These are phyloP conservation scores for Macrolepiota dolichaula DNA, from an alignment of 768 basidiomycete species.

Conservation along the genomic window DNA sequence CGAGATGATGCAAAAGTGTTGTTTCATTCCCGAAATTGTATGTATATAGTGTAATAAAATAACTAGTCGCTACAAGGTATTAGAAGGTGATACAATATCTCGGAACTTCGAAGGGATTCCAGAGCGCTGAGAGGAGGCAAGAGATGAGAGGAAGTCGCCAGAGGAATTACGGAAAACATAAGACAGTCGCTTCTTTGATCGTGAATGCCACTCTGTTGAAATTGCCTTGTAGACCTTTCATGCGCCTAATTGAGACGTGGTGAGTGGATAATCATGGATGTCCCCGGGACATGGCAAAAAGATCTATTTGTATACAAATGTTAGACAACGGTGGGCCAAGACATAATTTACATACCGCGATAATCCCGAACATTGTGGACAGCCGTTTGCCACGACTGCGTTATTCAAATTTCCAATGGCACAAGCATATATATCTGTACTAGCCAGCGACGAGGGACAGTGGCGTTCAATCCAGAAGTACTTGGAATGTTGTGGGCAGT, in stretches of 20 bases:
- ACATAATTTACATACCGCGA: neutral
- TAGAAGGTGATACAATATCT: neutral
- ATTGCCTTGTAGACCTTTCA: neutral
- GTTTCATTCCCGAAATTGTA: neutral
- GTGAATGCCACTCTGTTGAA: neutral
- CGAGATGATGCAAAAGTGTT: neutral
- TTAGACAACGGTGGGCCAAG: neutral
- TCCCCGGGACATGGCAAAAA: too few relatives aligned
- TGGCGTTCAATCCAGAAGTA: neutral
- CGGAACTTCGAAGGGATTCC: neutral
- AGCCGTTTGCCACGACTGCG: neutral
- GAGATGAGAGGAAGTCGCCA: neutral
- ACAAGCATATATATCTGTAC: neutral
- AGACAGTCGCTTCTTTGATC: neutral
- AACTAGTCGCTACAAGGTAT: neutral
- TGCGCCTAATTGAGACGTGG: neutral
- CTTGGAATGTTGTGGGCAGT: neutral
- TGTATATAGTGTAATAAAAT: neutral
- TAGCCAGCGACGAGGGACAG: neutral
- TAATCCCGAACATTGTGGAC: neutral
- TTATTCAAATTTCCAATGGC: neutral
- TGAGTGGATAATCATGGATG: neutral
- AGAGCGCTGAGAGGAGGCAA: neutral
- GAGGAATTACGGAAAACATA: neutral
- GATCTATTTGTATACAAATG: neutral